Evolutionary conservation across 192 early-diverging fungal species (phyloP).

Genomic region (Allomyces macrogynus): DNA sequence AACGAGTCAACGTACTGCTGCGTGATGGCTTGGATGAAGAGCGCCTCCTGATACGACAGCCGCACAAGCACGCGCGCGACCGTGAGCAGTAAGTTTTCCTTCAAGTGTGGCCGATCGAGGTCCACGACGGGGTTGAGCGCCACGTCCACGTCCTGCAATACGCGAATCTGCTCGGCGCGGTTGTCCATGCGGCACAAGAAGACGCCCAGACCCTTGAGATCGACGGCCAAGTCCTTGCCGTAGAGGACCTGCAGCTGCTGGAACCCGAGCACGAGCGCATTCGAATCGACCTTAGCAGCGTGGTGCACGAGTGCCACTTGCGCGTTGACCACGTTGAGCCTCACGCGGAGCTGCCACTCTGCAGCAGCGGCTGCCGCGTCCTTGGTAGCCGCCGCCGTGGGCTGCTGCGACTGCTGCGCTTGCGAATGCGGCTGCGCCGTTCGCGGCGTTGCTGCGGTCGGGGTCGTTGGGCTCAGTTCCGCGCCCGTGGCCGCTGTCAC

Average conservation of each 20-base stretch:
- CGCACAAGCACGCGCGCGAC: conserved; percentile 35
- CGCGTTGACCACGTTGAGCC: conserved; percentile 52
- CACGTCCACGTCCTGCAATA: conserved; percentile 81
- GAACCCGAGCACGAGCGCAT: conserved; percentile 73
- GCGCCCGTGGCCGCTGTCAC: background rate
- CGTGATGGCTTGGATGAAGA: conserved; percentile 41
- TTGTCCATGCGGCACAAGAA: conserved; percentile 77
- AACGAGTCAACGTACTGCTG: too few relatives aligned
- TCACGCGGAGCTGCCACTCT: conserved; percentile 30
- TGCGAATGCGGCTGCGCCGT: conserved; percentile 1
- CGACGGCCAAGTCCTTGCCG: conserved; percentile 29
- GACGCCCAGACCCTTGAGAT: conserved; percentile 66
- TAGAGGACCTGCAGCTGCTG: conserved; percentile 20
- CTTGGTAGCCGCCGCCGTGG: conserved; percentile 1
- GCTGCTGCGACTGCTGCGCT: background rate
- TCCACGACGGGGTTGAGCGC: conserved; percentile 50
- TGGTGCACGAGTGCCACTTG: conserved; percentile 75
- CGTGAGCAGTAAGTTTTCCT: too few relatives aligned
- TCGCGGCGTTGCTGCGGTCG: background rate
- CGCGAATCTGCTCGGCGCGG: conserved; percentile 56
- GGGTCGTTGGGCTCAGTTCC: conserved; percentile 3
- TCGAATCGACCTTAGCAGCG: conserved; percentile 40
- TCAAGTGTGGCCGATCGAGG: conserved; percentile 25
- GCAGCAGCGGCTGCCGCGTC: background rate
- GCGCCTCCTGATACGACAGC: conserved; percentile 71